Percentiles rank a stretch among this genome's conserved stretches.
These are phyloP conservation scores for Pichia inconspicua DNA, from an alignment of 1,139 yeast genomes.

Conservation along the genomic window DNA sequence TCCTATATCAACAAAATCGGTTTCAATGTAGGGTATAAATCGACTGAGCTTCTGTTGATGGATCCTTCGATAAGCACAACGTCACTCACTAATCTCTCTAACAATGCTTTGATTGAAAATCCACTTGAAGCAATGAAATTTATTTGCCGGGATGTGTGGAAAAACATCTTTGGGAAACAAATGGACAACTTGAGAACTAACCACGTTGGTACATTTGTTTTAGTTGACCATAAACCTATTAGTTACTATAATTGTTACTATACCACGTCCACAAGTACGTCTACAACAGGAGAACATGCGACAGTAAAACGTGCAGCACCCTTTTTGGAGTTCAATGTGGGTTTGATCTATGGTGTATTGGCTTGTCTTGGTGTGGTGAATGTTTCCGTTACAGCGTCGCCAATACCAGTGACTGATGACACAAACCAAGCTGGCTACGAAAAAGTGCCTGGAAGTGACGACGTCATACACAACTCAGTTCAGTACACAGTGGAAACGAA, in stretches of 20 bases:
- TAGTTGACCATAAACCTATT: constrained; percentile 48
- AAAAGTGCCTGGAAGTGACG: neutral
- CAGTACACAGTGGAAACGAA: constrained; percentile 4
- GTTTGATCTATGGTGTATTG: constrained; percentile 74
- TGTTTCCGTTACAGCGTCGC: neutral
- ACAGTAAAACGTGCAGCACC: constrained; percentile 42
- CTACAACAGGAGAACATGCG: constrained; percentile 43
- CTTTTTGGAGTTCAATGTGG: constrained; percentile 76
- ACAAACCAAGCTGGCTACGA: neutral
- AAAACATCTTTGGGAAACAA: constrained; percentile 67
- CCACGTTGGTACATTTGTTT: constrained; percentile 76
- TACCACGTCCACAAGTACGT: neutral
- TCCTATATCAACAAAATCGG: constrained; percentile 8
- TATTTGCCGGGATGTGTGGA: constrained; percentile 90
- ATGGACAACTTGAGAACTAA: constrained; percentile 89
- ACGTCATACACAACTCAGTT: neutral
- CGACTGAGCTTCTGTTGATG: constrained; percentile 7
- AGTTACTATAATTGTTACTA: constrained; percentile 2
- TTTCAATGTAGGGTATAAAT: constrained; percentile 10
- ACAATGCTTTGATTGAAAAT: constrained; percentile 10
- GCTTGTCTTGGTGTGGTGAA: constrained; percentile 46
- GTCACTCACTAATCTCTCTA: constrained; percentile 5
- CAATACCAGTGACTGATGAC: neutral
- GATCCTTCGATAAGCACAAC: constrained; percentile 1
- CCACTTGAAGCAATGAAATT: constrained; percentile 75